Evolutionary conservation across 345 rosid genomes (phyloP).

Genomic region (Dimocarpus longan): DNA sequence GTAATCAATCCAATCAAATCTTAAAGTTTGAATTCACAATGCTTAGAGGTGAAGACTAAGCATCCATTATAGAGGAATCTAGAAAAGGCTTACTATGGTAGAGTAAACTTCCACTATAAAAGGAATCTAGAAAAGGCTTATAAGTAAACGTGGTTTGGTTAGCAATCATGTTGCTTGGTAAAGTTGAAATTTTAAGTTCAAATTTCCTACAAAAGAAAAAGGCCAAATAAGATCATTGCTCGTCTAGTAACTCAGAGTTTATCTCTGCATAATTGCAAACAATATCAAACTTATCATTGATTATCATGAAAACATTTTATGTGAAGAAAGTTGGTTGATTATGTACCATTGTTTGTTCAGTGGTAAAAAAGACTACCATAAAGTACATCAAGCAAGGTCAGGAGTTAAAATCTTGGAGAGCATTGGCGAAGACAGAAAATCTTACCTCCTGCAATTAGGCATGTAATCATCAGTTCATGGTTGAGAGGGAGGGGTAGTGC

Average conservation of each 20-base stretch:
- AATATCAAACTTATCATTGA: background rate
- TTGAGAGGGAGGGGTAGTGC: background rate
- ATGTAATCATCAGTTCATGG: background rate
- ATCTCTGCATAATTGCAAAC: background rate
- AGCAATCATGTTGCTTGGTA: no score
- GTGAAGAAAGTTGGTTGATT: background rate
- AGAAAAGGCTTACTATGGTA: background rate
- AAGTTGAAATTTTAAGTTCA: no score
- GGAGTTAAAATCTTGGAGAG: background rate
- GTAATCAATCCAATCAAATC: background rate
- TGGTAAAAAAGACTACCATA: background rate
- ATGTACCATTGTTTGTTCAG: background rate
- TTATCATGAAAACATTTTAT: background rate
- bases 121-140: background rate
- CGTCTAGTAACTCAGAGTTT: background rate
- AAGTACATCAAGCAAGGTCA: background rate
- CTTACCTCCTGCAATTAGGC: background rate
- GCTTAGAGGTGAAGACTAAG: background rate
- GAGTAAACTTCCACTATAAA: background rate
- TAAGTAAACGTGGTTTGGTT: no score
- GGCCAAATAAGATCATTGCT: background rate
- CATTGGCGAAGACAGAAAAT: background rate
- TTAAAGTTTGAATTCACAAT: background rate
- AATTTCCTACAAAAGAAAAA: no score
- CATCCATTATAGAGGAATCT: background rate